Conservation (phyloP, 2,329 filamentous ascomycete species). For the Lasiodiplodia sp. region DNA sequence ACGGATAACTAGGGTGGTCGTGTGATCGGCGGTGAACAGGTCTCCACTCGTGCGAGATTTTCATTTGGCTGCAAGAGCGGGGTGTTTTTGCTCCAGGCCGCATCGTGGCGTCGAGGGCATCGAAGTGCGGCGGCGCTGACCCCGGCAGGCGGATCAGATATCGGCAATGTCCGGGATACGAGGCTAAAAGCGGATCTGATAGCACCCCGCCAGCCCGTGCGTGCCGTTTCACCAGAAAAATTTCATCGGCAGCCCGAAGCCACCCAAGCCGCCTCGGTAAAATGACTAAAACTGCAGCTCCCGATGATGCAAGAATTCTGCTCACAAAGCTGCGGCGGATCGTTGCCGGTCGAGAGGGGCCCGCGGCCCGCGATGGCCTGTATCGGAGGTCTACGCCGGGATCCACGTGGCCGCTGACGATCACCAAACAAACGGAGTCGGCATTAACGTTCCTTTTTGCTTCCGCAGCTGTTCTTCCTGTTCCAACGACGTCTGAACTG, state of each 20-base stretch:
- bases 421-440: background rate
- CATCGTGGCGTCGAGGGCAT: background rate
- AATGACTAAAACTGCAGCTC: background rate
- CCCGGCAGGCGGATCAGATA: constrained; percentile 27
- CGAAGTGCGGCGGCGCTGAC: background rate
- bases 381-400: too few relatives aligned
- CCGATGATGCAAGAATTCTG: background rate
- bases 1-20: too few relatives aligned
- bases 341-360: too few relatives aligned
- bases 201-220: background rate
- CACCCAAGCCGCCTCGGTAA: background rate
- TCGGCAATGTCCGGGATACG: constrained; percentile 20
- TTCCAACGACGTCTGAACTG: constrained; percentile 27
- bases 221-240: background rate
- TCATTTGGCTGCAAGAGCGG: too few relatives aligned
- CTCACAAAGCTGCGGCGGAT: too few relatives aligned
- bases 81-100: background rate
- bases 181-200: constrained; percentile 25
- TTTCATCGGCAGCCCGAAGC: background rate
- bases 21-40: background rate
- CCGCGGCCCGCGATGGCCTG: too few relatives aligned
- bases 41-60: background rate
- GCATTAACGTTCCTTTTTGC: background rate
- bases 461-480: background rate
- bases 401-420: background rate